Conservation (phyloP, 345 rosid species). For the Pseudoturritis turrita region DNA sequence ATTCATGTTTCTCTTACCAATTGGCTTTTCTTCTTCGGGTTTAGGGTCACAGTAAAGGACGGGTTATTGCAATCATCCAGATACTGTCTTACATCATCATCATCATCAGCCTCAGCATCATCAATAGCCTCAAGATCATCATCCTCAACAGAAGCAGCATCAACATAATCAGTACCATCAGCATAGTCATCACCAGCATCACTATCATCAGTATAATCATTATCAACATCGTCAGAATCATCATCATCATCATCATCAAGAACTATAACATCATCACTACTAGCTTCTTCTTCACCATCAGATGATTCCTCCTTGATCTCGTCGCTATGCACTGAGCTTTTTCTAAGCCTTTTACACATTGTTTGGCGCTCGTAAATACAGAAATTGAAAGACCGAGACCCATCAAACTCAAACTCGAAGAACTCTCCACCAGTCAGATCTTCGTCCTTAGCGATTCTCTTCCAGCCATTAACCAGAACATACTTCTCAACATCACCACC, state of each 20-base stretch:
- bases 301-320: neutral
- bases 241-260: neutral
- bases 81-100: neutral
- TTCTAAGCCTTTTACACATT: neutral
- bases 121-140: neutral
- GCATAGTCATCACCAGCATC: neutral
- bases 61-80: slow-evolving; percentile 5
- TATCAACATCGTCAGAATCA: neutral
- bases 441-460: neutral
- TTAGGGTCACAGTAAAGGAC: neutral
- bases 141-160: neutral
- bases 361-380: neutral
- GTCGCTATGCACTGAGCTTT: neutral
- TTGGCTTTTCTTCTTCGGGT: slow-evolving; percentile 20
- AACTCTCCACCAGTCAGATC: neutral
- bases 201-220: neutral
- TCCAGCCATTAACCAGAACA: slow-evolving; percentile 15
- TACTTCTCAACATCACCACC: neutral
- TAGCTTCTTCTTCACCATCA: neutral
- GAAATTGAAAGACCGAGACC: neutral
- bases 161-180: neutral
- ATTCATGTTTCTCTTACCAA: neutral
- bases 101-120: neutral
- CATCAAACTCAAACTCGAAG: slow-evolving; percentile 12
- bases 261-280: neutral